Base-by-base conservation (phyloP, 2,329 filamentous ascomycete genomes). In the Fusarium zealandicum region DNA sequence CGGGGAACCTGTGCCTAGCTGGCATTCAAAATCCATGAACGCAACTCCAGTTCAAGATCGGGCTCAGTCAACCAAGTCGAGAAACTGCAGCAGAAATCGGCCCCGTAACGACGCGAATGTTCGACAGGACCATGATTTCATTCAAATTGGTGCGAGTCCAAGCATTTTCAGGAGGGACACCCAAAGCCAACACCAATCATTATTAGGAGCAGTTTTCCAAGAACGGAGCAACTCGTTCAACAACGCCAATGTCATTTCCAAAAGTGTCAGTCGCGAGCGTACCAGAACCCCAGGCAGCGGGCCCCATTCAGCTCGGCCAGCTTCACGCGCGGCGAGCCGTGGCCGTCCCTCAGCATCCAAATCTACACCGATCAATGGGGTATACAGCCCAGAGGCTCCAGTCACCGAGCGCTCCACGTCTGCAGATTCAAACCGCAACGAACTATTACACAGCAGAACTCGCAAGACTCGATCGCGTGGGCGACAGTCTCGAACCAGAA, bases 1-100 rank as follows among this genome's bases (percentile, higher is more conserved):
- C 32, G 69, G 62, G 1, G 65, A 69, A 40, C 70, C 68, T 0
- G 59, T 45, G 3, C 38, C 40, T 11, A 37, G 44, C 2, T 39
- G 44, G 36, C 54, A 48, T 5, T 31, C 33, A 6, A 51, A 25
- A 2, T 30, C 41, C 5, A 11, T 28, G 1, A 35, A 28, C 28
- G 31, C 25, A 6, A 48, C 37, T 6, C 49, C 46, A 16, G 27
- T 18, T 7, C n/a, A n/a, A n/a, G n/a, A 39, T 46, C 5, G 51
- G 60, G 0, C 49, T 48, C 1, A 41, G 30, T 7, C 40, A 49
- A 17, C 46, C 48, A 35, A 35, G 7, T 46, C 58, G 4, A 42
- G 40, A n/a, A 57, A 41, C 11, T 6, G 16, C 12, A 61, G 51
- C 18, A 43, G 36, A 20, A 39, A 6, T 17, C 32, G 38, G 4